phyloP scores from a whole-genome alignment of 495 filamentous ascomycete species.

The Bryoglossum gracile region DNA sequence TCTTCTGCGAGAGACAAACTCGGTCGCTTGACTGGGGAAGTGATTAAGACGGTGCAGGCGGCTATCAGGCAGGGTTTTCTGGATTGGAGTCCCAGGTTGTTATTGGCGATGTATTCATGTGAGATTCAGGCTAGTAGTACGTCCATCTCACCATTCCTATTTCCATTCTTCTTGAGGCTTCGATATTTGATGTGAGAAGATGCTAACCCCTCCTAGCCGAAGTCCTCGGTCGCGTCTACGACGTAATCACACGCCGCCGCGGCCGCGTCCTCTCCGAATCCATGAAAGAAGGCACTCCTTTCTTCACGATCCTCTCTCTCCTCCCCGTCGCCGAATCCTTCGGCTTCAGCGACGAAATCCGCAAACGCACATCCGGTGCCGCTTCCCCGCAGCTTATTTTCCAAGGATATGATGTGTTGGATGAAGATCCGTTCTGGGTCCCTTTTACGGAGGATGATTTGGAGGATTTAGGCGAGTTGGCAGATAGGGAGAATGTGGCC shows the following conservation, averaged over 20 bases:
- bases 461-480: conserved; percentile 90
- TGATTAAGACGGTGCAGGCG: conserved; percentile 78
- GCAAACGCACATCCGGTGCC: conserved; percentile 84
- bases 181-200: no score
- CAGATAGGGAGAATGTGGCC: conserved; percentile 89
- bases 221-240: conserved; percentile 91
- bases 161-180: no score
- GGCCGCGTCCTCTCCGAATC: conserved; percentile 83
- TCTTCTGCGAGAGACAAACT: conserved; percentile 52
- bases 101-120: conserved; percentile 97
- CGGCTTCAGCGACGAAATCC: conserved; percentile 91
- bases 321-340: conserved; percentile 92
- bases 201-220: conserved; percentile 57
- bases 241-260: conserved; percentile 82
- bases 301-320: conserved; percentile 83
- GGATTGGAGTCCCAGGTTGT: conserved; percentile 88
- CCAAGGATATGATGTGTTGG: conserved; percentile 80
- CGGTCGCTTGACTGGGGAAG: conserved; percentile 82
- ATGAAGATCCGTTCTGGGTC: conserved; percentile 96
- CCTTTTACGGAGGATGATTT: conserved; percentile 94
- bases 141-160: conserved; percentile 23
- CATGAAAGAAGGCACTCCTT: conserved; percentile 91
- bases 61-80: conserved; percentile 83
- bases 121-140: conserved; percentile 93
- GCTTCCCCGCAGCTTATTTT: conserved; percentile 92